Base-by-base conservation (phyloP, 2,329 filamentous ascomycete genomes). In the Ceratocystis diversiconidia region DNA sequence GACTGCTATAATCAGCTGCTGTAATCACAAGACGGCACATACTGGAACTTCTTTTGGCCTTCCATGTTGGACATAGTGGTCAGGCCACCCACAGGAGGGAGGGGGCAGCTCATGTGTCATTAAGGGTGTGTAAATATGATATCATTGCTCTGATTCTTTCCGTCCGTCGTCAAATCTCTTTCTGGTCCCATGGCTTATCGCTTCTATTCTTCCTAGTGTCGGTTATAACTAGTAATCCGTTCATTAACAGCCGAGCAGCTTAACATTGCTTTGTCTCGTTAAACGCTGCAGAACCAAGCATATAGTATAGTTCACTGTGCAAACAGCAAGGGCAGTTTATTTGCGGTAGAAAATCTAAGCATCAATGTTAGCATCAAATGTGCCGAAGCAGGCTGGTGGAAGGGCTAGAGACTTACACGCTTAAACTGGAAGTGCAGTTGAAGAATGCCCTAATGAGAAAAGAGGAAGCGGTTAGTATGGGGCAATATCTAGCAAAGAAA, bases 381-480 rank as follows among this genome's bases (percentile, higher is more conserved):
- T 64, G 22, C 43, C 36, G 46, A 61, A 28, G 28, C 19, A 50
- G 46, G 65, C 62, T 52, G 52, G 63, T 6, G n/a, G 48, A 32
- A n/a, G n/a, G 30, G 30, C 30, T 32, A 36, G 30, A 28, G 43
- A 65, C 76, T 73, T 76, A 95, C 91, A 85, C 96, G 95, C 76
- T 97, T 99, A 80, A 97, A 96, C 75, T 96, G 92, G 75, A 99
- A 99, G 74, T 97, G 92, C 67, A 99, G 82, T 77, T 96, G 92
- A 66, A 99, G 79, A 71, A 97, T 96, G 64, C 92, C 92, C 89
- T 95, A 73, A 70, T 67, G 67, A 70, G 61, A 41, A 64, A 64
- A 68, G 68, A 65, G 67, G 68, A 62, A 22, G 59, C 60, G 36
- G 62, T 64, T 44, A 43, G 62, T 43, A 28, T 19, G 30, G 46